A percentile compares a stretch with the other conserved stretches of the same genome.
Evolutionary conservation across 83 land plant genomes (phyloP).

Genomic region (Isoetes engelmannii): DNA sequence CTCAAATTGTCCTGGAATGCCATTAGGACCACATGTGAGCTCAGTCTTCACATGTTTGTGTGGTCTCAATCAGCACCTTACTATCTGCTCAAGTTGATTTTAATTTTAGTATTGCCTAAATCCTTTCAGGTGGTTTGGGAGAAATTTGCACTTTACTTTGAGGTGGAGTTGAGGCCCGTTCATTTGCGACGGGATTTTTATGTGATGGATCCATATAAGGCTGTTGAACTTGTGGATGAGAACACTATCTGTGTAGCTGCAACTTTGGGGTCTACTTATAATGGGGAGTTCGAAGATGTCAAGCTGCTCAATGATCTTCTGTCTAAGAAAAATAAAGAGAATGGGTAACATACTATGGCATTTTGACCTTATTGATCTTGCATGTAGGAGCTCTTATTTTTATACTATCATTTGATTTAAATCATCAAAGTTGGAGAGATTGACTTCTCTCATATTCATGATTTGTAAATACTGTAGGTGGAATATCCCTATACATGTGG

Average conservation of each 20-base stretch:
- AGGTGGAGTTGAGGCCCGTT: slow-evolving; percentile 24
- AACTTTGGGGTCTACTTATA: slow-evolving; percentile 27
- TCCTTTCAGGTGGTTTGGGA: slow-evolving; percentile 31
- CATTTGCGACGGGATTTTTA: slow-evolving; percentile 13
- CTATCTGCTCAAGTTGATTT: too few species aligned
- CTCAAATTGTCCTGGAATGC: too few species aligned
- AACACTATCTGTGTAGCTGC: slow-evolving; percentile 27
- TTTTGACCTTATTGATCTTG: too few species aligned
- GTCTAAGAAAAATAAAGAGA: slow-evolving; percentile 23
- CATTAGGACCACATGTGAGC: too few species aligned
- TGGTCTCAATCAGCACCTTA: too few species aligned
- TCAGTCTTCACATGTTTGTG: too few species aligned
- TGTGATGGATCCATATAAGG: slow-evolving; percentile 30
- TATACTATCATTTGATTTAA: too few species aligned
- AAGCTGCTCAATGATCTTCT: slow-evolving; percentile 23
- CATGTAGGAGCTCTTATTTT: too few species aligned
- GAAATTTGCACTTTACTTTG: slow-evolving; percentile 28
- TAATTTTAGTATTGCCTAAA: too few species aligned
- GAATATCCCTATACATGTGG: slow-evolving; percentile 27
- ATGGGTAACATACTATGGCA: too few species aligned
- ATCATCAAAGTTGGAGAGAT: too few species aligned
- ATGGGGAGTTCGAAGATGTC: slow-evolving; percentile 32
- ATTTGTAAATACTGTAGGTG: not conserved
- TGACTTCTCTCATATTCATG: too few species aligned
- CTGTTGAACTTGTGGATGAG: slow-evolving; percentile 32